Conservation (phyloP, 176 grass and related monocot species). For the Avena sativa region DNA sequence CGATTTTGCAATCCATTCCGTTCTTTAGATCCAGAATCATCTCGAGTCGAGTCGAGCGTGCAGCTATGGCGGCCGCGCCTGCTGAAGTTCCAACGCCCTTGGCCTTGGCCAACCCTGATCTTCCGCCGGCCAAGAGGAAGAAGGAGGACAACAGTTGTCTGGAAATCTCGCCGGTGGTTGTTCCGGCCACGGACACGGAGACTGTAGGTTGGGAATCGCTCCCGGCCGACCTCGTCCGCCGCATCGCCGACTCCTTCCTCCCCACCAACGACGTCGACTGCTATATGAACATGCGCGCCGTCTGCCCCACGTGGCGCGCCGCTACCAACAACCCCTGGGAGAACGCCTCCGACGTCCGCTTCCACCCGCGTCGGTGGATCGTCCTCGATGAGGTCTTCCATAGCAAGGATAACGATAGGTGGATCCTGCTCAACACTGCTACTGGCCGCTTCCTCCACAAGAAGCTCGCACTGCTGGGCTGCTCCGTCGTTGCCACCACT, state of each 20-base stretch:
- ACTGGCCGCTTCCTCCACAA: not conserved
- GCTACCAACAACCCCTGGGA: not conserved
- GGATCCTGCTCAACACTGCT: not conserved
- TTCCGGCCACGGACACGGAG: not conserved
- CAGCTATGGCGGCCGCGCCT: not conserved
- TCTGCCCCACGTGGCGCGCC: not conserved
- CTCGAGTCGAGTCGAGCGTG: not conserved
- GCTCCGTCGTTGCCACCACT: not conserved
- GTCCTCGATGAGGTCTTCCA: not conserved
- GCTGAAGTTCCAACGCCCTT: too few species aligned
- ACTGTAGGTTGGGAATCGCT: not conserved
- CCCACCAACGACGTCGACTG: not conserved
- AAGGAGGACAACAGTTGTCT: not conserved
- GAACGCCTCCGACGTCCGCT: not conserved
- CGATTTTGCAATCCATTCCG: too few species aligned
- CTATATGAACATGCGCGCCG: not conserved
- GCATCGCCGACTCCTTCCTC: not conserved
- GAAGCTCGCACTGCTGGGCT: not conserved
- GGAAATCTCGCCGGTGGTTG: not conserved
- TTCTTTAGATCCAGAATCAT: not conserved
- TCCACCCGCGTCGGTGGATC: not conserved
- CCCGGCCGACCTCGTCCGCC: not conserved
- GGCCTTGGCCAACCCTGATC: not conserved
- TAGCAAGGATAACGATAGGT: not conserved
- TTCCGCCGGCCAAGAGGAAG: not conserved